Conservation (phyloP, 139 green algal species). For the Coelastrella sp. region DNA sequence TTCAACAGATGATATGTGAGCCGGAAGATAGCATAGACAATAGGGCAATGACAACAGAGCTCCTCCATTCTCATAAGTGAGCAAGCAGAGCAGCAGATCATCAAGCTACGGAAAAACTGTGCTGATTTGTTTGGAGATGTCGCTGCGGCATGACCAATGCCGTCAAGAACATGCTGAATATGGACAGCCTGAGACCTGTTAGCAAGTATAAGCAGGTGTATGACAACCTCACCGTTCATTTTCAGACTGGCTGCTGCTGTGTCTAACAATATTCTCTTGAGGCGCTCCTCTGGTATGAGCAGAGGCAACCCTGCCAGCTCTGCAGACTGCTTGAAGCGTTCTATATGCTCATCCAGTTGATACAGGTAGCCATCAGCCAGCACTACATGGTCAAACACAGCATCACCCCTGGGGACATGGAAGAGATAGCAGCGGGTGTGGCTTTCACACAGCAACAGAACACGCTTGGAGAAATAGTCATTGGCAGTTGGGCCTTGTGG, state of each 20-base stretch:
- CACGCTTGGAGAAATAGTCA: no score
- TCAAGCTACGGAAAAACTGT: no score
- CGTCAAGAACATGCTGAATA: no score
- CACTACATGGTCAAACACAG: conserved; percentile 16
- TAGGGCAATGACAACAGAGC: no score
- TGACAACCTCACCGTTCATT: conserved; percentile 69
- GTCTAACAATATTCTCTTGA: conserved; percentile 82
- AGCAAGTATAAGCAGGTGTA: background rate
- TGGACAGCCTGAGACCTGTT: background rate
- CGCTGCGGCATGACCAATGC: no score
- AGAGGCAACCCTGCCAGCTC: conserved; percentile 67
- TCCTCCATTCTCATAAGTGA: no score
- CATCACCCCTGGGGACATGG: background rate
- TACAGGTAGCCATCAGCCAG: conserved; percentile 83
- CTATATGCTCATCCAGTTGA: conserved; percentile 78
- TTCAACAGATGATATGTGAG: no score
- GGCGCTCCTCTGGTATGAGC: conserved; percentile 57
- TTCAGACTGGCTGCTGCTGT: conserved; percentile 77
- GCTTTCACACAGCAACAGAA: no score
- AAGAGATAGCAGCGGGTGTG: no score
- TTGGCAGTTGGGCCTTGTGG: no score
- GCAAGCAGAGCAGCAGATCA: background rate
- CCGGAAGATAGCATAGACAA: no score
- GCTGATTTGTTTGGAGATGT: no score
- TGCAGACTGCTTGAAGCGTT: conserved; percentile 65